Evolutionary conservation across 1,139 yeast genomes (phyloP).

Genomic region (Kodamaea fungicola): DNA sequence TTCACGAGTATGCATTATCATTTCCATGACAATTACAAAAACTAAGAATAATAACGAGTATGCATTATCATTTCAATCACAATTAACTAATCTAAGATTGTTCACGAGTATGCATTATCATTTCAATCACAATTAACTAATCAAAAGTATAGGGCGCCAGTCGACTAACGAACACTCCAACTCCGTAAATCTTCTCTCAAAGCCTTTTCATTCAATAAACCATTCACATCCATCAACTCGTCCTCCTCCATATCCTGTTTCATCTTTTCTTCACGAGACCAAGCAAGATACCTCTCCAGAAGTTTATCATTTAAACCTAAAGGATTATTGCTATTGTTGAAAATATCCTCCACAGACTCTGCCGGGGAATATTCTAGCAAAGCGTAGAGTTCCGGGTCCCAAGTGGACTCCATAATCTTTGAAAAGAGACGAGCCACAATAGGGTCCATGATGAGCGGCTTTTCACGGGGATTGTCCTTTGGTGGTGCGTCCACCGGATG

Average conservation of each 20-base stretch:
- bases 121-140: neutral
- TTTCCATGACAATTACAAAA: too few species aligned
- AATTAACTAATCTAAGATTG: neutral
- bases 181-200: slow-evolving; percentile 44
- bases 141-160: neutral
- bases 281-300: slow-evolving; percentile 11
- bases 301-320: slow-evolving; percentile 53
- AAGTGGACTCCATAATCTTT: slow-evolving; percentile 64
- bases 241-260: slow-evolving; percentile 30
- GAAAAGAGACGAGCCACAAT: slow-evolving; percentile 52
- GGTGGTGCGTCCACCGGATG: neutral
- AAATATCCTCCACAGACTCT: slow-evolving; percentile 71
- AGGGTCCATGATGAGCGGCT: slow-evolving; percentile 41
- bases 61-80: too few species aligned
- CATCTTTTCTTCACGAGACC: slow-evolving; percentile 8
- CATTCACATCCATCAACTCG: slow-evolving; percentile 44
- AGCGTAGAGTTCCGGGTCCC: slow-evolving; percentile 67
- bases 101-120: too few species aligned
- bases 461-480: slow-evolving; percentile 2
- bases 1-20: too few species aligned
- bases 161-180: slow-evolving; percentile 29
- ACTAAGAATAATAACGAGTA: too few species aligned
- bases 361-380: slow-evolving; percentile 67
- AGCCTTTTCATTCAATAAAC: slow-evolving; percentile 36
- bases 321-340: slow-evolving; percentile 56